These are phyloP conservation scores for Ganoderma lucidum DNA, from an alignment of 1,284 basidiomycete genomes.

Conservation along the genomic window DNA sequence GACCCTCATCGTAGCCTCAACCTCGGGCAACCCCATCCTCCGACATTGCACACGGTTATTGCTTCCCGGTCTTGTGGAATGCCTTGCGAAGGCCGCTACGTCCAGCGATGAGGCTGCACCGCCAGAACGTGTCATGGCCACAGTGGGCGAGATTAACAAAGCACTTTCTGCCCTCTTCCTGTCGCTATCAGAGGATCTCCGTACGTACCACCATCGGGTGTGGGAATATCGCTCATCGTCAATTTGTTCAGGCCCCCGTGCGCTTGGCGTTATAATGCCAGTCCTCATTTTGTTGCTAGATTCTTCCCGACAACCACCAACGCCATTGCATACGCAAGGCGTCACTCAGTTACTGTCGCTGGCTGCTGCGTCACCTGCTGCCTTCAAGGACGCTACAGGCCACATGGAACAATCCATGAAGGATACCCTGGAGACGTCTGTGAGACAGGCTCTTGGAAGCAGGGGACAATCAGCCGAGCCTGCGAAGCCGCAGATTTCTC, in stretches of 20 bases:
- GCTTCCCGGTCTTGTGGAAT: slow-evolving; percentile 83
- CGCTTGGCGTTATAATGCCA: slow-evolving; percentile 83
- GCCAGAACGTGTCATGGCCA: slow-evolving; percentile 63
- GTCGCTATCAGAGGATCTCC: slow-evolving; percentile 65
- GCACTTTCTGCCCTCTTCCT: slow-evolving; percentile 75
- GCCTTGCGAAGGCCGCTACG: slow-evolving; percentile 74
- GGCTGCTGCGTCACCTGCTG: slow-evolving; percentile 75
- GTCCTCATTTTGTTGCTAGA: slow-evolving; percentile 81
- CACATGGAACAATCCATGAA: slow-evolving; percentile 69
- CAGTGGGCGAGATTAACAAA: slow-evolving; percentile 83
- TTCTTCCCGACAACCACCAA: slow-evolving; percentile 52
- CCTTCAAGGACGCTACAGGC: slow-evolving; percentile 89
- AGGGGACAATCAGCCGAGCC: slow-evolving; percentile 44
- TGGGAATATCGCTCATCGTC: slow-evolving; percentile 12
- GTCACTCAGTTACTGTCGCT: slow-evolving; percentile 81
- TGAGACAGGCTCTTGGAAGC: slow-evolving; percentile 76
- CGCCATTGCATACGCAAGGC: slow-evolving; percentile 66
- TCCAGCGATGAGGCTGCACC: slow-evolving; percentile 60
- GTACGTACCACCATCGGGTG: slow-evolving; percentile 52
- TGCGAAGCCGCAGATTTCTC: slow-evolving; percentile 80
- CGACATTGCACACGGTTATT: slow-evolving; percentile 78
- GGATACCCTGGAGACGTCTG: slow-evolving; percentile 78
- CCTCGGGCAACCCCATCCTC: slow-evolving; percentile 70
- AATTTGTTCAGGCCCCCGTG: slow-evolving; percentile 62
- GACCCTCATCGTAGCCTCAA: slow-evolving; percentile 76